Conservation (phyloP, 306 rosid species). For the Quercus wislizeni region DNA sequence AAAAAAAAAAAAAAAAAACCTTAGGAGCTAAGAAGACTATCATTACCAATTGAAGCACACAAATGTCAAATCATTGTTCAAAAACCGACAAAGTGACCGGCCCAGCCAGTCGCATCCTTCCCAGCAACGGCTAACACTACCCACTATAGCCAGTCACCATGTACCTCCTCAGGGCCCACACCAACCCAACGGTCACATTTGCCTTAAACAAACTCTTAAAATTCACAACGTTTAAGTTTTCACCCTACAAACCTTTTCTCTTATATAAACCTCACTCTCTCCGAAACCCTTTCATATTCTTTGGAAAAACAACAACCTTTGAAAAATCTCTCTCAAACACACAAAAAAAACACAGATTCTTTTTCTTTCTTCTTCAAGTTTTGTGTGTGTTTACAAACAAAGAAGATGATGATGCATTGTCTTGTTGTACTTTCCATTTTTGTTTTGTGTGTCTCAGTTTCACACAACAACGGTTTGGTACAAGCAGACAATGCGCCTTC, state of each 20-base stretch:
- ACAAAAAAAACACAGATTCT: not conserved
- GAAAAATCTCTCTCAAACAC: not conserved
- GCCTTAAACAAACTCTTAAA: not conserved
- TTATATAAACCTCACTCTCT: slow-evolving; percentile 24
- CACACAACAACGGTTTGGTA: slow-evolving; percentile 6
- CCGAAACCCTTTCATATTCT: not conserved
- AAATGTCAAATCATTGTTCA: not conserved
- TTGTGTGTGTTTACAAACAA: slow-evolving; percentile 4
- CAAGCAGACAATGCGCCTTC: slow-evolving; percentile 60
- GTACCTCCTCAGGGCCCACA: not conserved
- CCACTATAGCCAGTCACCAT: slow-evolving; percentile 28
- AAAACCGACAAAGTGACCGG: slow-evolving; percentile 18
- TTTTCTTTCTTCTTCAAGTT: not conserved
- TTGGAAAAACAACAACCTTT: not conserved
- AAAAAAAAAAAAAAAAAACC: no score
- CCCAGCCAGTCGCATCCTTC: slow-evolving; percentile 11
- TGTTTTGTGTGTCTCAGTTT: slow-evolving; percentile 14
- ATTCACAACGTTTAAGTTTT: not conserved
- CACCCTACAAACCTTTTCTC: not conserved
- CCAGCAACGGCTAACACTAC: slow-evolving; percentile 64
- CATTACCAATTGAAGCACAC: not conserved
- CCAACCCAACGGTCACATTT: slow-evolving; percentile 62
- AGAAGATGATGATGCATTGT: slow-evolving; percentile 19
- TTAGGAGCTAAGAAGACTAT: no score
- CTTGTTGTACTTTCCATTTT: slow-evolving; percentile 28